Percentiles rank a stretch among this genome's conserved stretches.
Evolutionary conservation across 2,329 filamentous ascomycete species (phyloP).

Genomic region (Microdochium paspali): DNA sequence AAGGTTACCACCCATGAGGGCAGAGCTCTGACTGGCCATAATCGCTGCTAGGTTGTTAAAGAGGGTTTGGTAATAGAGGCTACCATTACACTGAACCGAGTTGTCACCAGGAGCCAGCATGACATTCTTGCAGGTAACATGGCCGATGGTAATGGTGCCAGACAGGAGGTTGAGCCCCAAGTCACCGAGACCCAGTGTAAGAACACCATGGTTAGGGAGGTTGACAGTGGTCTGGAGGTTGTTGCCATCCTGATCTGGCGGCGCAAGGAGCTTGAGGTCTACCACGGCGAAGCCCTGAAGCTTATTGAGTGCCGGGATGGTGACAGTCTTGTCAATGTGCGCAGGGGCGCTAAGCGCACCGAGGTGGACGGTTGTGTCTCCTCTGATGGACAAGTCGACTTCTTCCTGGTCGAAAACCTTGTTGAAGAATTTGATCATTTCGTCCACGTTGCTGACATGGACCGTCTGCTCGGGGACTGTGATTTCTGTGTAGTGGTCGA

Average conservation of each 20-base stretch:
- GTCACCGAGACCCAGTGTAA: conserved; percentile 14
- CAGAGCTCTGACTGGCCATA: conserved; percentile 9
- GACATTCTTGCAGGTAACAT: conserved; percentile 12
- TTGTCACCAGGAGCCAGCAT: conserved; percentile 17
- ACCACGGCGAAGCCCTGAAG: conserved; percentile 8
- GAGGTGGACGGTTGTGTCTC: conserved; percentile 19
- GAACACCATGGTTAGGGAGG: conserved; percentile 8
- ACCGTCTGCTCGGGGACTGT: conserved; percentile 5
- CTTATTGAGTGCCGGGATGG: conserved; percentile 8
- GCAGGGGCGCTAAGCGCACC: conserved; percentile 19
- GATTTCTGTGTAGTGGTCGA: conserved; percentile 20
- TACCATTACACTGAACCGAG: conserved; percentile 13
- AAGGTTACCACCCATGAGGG: conserved; percentile 13
- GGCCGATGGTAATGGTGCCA: conserved; percentile 12
- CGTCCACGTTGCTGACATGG: conserved; percentile 4
- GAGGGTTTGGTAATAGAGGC: conserved; percentile 11
- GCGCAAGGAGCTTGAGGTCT: conserved; percentile 6
- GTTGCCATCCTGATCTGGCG: conserved; percentile 8
- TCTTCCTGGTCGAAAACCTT: conserved; percentile 2
- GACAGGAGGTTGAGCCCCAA: conserved; percentile 19
- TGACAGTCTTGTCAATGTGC: conserved; percentile 21
- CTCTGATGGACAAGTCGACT: conserved; percentile 4
- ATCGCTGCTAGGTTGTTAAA: conserved; percentile 12
- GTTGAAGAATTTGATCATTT: conserved; percentile 6
- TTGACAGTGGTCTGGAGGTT: conserved; percentile 10